A percentile compares a stretch with the other conserved stretches of the same genome.
Conservation (phyloP, 1,284 basidiomycete species). For the Veloporphyrellus conicus region DNA sequence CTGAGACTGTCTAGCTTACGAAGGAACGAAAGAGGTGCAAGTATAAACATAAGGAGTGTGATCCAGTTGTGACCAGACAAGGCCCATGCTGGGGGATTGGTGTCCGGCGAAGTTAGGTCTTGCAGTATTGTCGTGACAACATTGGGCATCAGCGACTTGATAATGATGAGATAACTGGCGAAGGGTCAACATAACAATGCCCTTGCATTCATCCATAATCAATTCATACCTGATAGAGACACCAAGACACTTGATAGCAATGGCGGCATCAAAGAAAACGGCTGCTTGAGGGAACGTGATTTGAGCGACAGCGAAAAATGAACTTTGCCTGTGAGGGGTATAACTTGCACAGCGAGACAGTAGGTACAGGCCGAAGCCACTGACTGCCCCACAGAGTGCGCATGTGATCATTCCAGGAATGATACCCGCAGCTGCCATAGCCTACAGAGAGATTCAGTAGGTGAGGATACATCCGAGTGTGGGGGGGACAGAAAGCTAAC, state of each 20-base stretch:
- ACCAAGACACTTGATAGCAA: slow-evolving; percentile 95
- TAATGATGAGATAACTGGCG: slow-evolving; percentile 83
- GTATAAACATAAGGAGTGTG: slow-evolving; percentile 72
- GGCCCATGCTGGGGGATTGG: slow-evolving; percentile 67
- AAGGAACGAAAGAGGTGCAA: slow-evolving; percentile 87
- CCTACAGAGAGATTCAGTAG: slow-evolving; percentile 40
- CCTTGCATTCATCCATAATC: neutral
- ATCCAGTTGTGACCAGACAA: slow-evolving; percentile 84
- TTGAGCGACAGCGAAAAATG: slow-evolving; percentile 83
- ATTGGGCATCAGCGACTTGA: slow-evolving; percentile 91
- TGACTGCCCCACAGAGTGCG: slow-evolving; percentile 76
- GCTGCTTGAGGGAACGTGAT: slow-evolving; percentile 83
- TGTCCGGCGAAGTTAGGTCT: slow-evolving; percentile 61
- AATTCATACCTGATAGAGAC: slow-evolving; percentile 84
- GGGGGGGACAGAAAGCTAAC: slow-evolving; percentile 37
- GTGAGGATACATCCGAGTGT: neutral
- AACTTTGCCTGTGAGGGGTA: slow-evolving; percentile 70
- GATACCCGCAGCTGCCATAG: slow-evolving; percentile 80
- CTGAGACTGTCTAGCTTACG: slow-evolving; percentile 77
- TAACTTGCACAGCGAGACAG: slow-evolving; percentile 83
- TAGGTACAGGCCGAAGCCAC: slow-evolving; percentile 86
- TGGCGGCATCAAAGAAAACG: slow-evolving; percentile 87
- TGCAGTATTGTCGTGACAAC: slow-evolving; percentile 85
- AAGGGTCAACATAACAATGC: neutral
- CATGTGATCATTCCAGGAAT: slow-evolving; percentile 88